A percentile compares a stretch with the other conserved stretches of the same genome.
Conservation (phyloP, 148 eudicot genomes). For the Diospyros kaki region DNA sequence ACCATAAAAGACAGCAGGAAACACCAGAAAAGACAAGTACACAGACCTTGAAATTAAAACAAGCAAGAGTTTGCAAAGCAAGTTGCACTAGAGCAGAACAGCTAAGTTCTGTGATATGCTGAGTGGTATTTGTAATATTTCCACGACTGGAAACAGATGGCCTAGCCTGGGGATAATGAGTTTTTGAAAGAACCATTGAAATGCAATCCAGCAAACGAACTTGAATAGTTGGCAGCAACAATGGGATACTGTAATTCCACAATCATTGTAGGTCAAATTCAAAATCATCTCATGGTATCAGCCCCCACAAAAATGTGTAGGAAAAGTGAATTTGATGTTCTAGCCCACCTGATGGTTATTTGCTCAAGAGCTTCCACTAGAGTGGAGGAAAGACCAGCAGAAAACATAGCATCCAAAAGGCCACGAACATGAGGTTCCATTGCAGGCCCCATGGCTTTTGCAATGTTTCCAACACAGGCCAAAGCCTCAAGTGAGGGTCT, state of each 20-base stretch:
- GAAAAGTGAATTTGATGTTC: background rate
- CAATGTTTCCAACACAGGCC: conserved; percentile 92
- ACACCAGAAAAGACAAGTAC: conserved; percentile 8
- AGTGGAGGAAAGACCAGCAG: conserved; percentile 80
- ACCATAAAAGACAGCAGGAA: background rate
- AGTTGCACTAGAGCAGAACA: conserved; percentile 83
- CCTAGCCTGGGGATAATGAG: conserved; percentile 55
- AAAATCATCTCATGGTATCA: conserved; percentile 1
- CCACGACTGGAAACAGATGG: conserved; percentile 47
- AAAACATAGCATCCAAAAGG: conserved; percentile 90
- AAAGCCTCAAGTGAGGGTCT: conserved; percentile 91
- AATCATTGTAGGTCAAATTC: conserved; percentile 14
- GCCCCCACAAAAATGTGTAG: background rate
- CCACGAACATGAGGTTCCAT: conserved; percentile 83
- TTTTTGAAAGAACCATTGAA: conserved; percentile 66
- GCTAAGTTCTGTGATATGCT: conserved; percentile 57
- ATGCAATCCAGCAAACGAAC: conserved; percentile 76
- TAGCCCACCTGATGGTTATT: conserved; percentile 60
- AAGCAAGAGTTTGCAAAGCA: conserved; percentile 89
- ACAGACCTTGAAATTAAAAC: conserved; percentile 83
- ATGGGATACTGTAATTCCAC: conserved; percentile 64
- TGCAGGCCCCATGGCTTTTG: conserved; percentile 86
- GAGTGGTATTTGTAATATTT: conserved; percentile 32
- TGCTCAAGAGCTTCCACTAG: conserved; percentile 81
- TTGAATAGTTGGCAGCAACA: conserved; percentile 84